Conservation (phyloP, 2,329 filamentous ascomycete genomes). For the Aspergillus unguis region DNA sequence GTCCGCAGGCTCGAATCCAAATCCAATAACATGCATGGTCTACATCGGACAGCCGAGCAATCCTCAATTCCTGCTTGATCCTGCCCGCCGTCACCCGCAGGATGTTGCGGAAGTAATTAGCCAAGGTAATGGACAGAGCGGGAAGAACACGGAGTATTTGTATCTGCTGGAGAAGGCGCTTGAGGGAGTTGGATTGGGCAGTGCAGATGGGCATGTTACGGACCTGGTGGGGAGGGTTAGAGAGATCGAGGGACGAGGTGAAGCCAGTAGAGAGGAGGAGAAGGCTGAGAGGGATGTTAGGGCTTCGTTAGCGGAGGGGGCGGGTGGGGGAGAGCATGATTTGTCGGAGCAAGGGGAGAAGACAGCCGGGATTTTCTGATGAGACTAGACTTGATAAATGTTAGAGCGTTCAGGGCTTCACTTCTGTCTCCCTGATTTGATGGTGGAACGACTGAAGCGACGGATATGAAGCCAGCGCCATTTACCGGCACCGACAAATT, state of each 20-base stretch:
- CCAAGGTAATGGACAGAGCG: constrained; percentile 74
- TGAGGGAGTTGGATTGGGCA: constrained; percentile 67
- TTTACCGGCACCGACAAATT: too few relatives aligned
- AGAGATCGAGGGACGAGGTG: constrained; percentile 52
- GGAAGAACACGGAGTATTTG: constrained; percentile 86
- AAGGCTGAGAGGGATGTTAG: constrained; percentile 30
- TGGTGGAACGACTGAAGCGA: constrained; percentile 2
- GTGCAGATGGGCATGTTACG: constrained; percentile 76
- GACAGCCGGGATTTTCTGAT: neutral
- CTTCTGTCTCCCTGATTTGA: neutral
- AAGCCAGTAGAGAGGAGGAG: constrained; percentile 30
- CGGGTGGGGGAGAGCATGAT: neutral
- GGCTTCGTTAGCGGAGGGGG: constrained; percentile 22
- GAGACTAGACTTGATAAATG: neutral
- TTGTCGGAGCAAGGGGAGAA: neutral
- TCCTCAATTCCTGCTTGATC: constrained; percentile 70
- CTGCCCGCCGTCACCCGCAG: constrained; percentile 66
- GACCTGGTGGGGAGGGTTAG: constrained; percentile 74
- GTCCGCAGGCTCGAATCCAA: constrained; percentile 1
- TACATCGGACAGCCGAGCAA: constrained; percentile 96
- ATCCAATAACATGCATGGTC: constrained; percentile 61
- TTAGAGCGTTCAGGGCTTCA: neutral
- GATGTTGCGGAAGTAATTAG: constrained; percentile 77
- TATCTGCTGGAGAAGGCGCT: constrained; percentile 75
- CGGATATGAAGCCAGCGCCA: neutral